Conservation (phyloP, 441 rosid species). For the Populus hybrid region DNA sequence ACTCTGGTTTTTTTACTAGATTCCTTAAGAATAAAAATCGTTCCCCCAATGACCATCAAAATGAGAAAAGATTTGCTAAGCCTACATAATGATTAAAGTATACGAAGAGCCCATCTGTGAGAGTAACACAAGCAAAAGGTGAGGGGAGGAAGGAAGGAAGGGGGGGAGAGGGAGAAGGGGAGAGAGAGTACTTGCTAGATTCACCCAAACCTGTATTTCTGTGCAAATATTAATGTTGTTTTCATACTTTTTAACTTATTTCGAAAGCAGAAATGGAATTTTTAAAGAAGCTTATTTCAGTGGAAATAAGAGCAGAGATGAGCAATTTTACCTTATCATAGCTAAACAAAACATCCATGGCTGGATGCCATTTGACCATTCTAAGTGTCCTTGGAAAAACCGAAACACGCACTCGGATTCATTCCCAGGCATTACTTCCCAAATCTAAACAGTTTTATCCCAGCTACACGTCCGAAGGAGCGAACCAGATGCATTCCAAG, state of each 20-base stretch:
- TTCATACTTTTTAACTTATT: not conserved
- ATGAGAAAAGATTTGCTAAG: not conserved
- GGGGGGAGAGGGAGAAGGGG: not conserved
- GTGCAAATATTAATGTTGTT: not conserved
- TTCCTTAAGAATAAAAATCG: not conserved
- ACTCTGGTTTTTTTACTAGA: not conserved
- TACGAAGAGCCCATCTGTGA: not conserved
- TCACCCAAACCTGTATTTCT: slow-evolving; percentile 70
- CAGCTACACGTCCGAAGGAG: slow-evolving; percentile 82
- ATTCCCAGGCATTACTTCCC: slow-evolving; percentile 88
- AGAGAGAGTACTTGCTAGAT: slow-evolving; percentile 55
- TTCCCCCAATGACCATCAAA: not conserved
- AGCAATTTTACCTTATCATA: slow-evolving; percentile 87
- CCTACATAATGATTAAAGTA: not conserved
- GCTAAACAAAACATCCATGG: slow-evolving; percentile 74
- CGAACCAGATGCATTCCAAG: slow-evolving; percentile 88
- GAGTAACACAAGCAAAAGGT: not conserved
- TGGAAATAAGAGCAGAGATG: slow-evolving; percentile 2
- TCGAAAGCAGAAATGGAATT: not conserved
- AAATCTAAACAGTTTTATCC: slow-evolving; percentile 92
- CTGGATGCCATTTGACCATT: slow-evolving; percentile 97
- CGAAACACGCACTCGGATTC: slow-evolving; percentile 75
- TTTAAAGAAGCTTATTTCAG: not conserved
- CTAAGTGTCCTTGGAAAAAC: slow-evolving; percentile 86
- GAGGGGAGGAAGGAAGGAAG: not conserved